Evolutionary conservation across 352 stramenopile species (phyloP).

Genomic region (Peronospora belbahrii): DNA sequence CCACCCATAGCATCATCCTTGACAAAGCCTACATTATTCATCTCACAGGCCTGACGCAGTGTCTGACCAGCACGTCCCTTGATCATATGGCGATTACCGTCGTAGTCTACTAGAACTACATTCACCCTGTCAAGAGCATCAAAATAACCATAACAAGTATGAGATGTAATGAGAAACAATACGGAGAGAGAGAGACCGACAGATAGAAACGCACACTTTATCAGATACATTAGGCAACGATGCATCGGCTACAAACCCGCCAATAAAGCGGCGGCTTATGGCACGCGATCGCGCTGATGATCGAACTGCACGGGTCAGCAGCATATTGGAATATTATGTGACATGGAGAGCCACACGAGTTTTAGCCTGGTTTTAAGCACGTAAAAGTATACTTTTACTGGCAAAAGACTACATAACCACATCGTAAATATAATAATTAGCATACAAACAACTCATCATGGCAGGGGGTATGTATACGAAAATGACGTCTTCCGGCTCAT

Average conservation of each 20-base stretch:
- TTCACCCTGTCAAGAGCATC: slow-evolving; percentile 47
- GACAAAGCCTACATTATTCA: slow-evolving; percentile 62
- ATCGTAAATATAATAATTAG: background rate
- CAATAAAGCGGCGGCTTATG: slow-evolving; percentile 42
- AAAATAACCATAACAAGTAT: no score
- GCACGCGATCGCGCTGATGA: slow-evolving; percentile 24
- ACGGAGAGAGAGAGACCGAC: slow-evolving; percentile 4
- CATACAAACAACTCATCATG: slow-evolving; percentile 14
- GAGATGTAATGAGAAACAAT: no score
- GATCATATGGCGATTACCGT: slow-evolving; percentile 81
- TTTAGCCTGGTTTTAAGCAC: slow-evolving; percentile 7
- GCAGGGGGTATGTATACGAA: slow-evolving; percentile 67
- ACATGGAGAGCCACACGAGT: slow-evolving; percentile 12
- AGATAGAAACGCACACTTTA: slow-evolving; percentile 45
- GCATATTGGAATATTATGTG: slow-evolving; percentile 10
- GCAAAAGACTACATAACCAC: slow-evolving; percentile 4
- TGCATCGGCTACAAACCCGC: slow-evolving; percentile 36
- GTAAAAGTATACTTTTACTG: background rate
- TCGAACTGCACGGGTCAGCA: slow-evolving; percentile 37
- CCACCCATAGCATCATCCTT: slow-evolving; percentile 85
- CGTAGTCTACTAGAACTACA: slow-evolving; percentile 80
- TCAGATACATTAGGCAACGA: slow-evolving; percentile 41
- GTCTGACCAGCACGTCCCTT: slow-evolving; percentile 77
- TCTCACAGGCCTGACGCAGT: slow-evolving; percentile 74
- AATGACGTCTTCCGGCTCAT: slow-evolving; percentile 63